phyloP scores from a whole-genome alignment of 148 eudicot genomes.

The Diospyros kaki region DNA sequence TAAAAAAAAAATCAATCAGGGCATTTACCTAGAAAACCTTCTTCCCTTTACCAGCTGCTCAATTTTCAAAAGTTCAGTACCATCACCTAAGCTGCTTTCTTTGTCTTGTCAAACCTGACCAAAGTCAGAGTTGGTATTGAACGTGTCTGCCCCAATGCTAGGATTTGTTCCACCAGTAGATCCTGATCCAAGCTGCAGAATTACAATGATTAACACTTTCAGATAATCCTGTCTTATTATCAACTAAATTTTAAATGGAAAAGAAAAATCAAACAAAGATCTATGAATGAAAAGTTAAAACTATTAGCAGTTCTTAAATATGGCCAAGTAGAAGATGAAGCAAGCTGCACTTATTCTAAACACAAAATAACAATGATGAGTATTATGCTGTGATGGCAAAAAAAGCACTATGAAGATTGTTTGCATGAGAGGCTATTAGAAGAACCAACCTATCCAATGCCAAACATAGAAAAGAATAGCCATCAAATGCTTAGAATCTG shows the following conservation, averaged over 20 bases:
- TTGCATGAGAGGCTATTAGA: conserved; percentile 1
- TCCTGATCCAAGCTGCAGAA: conserved; percentile 37
- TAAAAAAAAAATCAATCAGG: background rate
- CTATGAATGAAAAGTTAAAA: background rate
- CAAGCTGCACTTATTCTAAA: background rate
- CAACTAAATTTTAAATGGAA: background rate
- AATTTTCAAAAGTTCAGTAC: conserved; percentile 42
- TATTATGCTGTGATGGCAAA: too few relatives aligned
- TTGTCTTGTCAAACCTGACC: conserved; percentile 27
- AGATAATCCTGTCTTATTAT: background rate
- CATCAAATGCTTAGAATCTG: background rate
- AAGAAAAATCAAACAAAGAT: background rate
- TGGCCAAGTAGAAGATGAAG: background rate
- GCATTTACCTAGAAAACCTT: conserved; percentile 62
- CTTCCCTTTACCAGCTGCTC: conserved; percentile 72
- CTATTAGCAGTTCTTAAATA: background rate
- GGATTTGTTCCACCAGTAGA: conserved; percentile 29
- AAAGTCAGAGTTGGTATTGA: conserved; percentile 16
- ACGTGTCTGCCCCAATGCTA: conserved; percentile 26
- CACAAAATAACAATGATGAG: background rate
- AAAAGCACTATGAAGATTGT: background rate
- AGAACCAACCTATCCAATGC: background rate
- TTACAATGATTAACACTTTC: background rate
- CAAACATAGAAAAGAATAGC: background rate
- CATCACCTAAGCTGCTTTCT: conserved; percentile 21